Evolutionary conservation across 2,329 filamentous ascomycete genomes (phyloP).

Genomic region (Diaporthe ampelina): DNA sequence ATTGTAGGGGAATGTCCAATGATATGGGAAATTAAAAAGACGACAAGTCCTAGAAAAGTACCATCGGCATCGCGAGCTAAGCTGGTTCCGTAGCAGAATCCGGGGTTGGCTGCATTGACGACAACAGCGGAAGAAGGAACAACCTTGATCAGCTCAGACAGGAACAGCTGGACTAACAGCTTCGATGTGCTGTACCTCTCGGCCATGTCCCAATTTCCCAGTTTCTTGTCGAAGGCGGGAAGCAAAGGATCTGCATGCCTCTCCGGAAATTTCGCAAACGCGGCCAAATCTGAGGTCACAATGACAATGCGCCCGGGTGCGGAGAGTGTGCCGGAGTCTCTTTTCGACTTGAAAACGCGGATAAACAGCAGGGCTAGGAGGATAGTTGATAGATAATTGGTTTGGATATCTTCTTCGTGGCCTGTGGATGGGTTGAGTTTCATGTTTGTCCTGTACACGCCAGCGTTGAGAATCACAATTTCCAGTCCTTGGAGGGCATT

Average conservation of each 20-base stretch:
- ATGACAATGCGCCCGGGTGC: slow-evolving; percentile 24
- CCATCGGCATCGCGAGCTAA: slow-evolving; percentile 15
- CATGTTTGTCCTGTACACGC: background rate
- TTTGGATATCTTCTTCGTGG: slow-evolving; percentile 33
- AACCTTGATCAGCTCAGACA: slow-evolving; percentile 48
- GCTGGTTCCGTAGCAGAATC: slow-evolving; percentile 40
- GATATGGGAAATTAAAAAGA: background rate
- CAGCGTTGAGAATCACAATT: slow-evolving; percentile 29
- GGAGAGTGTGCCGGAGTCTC: too few species aligned
- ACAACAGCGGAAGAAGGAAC: slow-evolving; percentile 44
- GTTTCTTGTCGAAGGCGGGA: slow-evolving; percentile 41
- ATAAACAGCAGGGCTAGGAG: slow-evolving; percentile 22
- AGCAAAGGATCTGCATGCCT: slow-evolving; percentile 41
- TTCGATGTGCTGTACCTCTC: slow-evolving; percentile 46
- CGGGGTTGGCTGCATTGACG: slow-evolving; percentile 44
- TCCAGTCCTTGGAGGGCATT: background rate
- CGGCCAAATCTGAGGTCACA: slow-evolving; percentile 46
- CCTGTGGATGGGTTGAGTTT: slow-evolving; percentile 5
- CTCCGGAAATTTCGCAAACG: slow-evolving; percentile 43
- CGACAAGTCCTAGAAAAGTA: background rate
- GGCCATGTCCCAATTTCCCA: slow-evolving; percentile 39
- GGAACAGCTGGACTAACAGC: slow-evolving; percentile 51
- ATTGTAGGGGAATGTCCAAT: background rate
- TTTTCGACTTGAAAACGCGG: background rate
- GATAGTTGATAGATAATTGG: slow-evolving; percentile 33